Conservation (phyloP, 331 rosid genomes). For the Quercus phellos region DNA sequence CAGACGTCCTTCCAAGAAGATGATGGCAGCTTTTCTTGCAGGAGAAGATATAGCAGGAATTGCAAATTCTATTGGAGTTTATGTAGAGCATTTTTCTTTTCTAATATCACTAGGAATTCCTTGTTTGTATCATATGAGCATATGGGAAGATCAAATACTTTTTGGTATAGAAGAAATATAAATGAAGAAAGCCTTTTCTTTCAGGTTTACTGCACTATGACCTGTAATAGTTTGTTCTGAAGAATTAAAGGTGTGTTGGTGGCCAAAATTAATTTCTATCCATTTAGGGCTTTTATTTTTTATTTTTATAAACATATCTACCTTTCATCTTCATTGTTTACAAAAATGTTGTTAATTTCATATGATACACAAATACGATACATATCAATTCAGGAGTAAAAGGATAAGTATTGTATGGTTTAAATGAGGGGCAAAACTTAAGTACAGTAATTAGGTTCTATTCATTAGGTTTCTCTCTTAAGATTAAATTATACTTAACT, state of each 20-base stretch:
- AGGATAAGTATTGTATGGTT: no score
- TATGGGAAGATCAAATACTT: not conserved
- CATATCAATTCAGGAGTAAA: no score
- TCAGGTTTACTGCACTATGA: not conserved
- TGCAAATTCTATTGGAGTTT: not conserved
- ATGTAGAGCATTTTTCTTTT: not conserved
- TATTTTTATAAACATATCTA: not conserved
- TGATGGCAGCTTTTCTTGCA: slow-evolving; percentile 17
- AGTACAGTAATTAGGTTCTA: rapidly evolving
- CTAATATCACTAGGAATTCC: not conserved
- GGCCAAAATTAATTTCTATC: not conserved
- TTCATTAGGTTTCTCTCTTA: no score
- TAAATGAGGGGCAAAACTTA: no score
- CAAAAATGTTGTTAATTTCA: no score
- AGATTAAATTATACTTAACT: no score
- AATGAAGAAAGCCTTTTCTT: not conserved
- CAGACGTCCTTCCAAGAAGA: slow-evolving; percentile 63
- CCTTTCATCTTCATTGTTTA: not conserved
- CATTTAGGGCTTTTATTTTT: not conserved
- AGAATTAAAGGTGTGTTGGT: not conserved
- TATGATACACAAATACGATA: no score
- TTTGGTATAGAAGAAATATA: not conserved
- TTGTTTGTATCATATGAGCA: not conserved
- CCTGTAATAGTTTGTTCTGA: not conserved
- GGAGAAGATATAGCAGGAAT: not conserved